Percentiles rank a stretch among this genome's conserved stretches.
Conservation (phyloP, 2,329 filamentous ascomycete species). For the Epichloe hybrida region DNA sequence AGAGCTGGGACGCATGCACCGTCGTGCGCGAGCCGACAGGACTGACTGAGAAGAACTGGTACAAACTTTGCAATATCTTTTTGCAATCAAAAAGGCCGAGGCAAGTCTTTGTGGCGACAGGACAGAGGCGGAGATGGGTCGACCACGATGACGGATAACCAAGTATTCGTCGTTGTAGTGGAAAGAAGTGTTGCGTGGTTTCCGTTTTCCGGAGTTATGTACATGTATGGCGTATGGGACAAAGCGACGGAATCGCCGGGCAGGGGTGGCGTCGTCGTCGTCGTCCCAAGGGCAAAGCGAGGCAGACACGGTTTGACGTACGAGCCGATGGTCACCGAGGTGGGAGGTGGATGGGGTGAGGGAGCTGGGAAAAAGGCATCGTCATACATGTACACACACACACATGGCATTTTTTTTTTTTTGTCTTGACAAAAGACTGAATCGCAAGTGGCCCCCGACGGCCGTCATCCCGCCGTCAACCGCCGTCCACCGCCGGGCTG, state of each 20-base stretch:
- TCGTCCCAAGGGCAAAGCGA: not conserved
- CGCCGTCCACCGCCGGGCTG: not conserved
- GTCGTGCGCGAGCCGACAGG: not conserved
- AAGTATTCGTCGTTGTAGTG: not conserved
- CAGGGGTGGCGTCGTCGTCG: not conserved
- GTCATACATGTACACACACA: slow-evolving; percentile 5
- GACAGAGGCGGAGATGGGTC: not conserved
- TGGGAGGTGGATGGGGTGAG: not conserved
- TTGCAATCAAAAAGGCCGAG: not conserved
- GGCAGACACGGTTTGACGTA: slow-evolving; percentile 2
- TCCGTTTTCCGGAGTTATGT: too few relatives aligned
- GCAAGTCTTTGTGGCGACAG: too few relatives aligned
- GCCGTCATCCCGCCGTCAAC: too few relatives aligned
- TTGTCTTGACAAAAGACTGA: not conserved
- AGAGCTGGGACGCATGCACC: not conserved
- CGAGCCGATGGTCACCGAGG: not conserved
- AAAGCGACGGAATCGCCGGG: not conserved
- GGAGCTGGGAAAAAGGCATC: not conserved
- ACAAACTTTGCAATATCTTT: not conserved
- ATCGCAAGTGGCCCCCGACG: not conserved
- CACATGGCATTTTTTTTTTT: too few relatives aligned
- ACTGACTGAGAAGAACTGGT: too few relatives aligned
- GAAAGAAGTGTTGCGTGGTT: not conserved
- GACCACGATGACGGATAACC: not conserved
- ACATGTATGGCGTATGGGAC: too few relatives aligned